Conservation (phyloP, 805 yeast genomes). For the Kregervanrija delftensis region DNA sequence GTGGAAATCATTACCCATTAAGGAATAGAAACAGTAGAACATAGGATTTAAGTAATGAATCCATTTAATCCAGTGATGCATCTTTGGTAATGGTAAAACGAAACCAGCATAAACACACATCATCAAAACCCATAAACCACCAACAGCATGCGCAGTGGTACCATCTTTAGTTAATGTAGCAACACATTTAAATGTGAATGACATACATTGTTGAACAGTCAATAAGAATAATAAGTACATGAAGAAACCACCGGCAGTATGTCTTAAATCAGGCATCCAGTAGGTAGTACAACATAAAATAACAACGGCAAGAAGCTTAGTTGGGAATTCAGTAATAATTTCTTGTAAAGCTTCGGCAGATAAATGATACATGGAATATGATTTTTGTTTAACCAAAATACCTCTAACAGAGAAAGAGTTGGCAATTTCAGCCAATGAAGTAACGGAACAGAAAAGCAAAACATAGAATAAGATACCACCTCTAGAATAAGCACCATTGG, state of each 20-base stretch:
- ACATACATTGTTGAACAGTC: constrained; percentile 40
- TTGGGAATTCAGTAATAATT: constrained; percentile 55
- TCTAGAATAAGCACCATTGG: constrained; percentile 55
- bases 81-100: constrained; percentile 48
- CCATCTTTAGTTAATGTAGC: constrained; percentile 46
- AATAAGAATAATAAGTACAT: constrained; percentile 42
- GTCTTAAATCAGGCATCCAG: constrained; percentile 55
- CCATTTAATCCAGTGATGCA: constrained; percentile 59
- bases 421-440: constrained; percentile 41
- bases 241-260: constrained; percentile 49
- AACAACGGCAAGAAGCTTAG: no score
- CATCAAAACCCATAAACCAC: constrained; percentile 37
- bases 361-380: constrained; percentile 66
- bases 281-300: no score
- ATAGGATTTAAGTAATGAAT: constrained; percentile 41
- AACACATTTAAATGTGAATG: constrained; percentile 43
- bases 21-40: constrained; percentile 40
- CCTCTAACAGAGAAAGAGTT: constrained; percentile 58
- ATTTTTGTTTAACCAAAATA: constrained; percentile 54
- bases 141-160: constrained; percentile 32
- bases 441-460: constrained; percentile 44
- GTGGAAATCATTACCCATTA: constrained; percentile 50
- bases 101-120: constrained; percentile 53
- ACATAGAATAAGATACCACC: constrained; percentile 54
- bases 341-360: constrained; percentile 66